These are phyloP conservation scores for Acacia pycnantha DNA, from an alignment of 331 rosid species.

Conservation along the genomic window DNA sequence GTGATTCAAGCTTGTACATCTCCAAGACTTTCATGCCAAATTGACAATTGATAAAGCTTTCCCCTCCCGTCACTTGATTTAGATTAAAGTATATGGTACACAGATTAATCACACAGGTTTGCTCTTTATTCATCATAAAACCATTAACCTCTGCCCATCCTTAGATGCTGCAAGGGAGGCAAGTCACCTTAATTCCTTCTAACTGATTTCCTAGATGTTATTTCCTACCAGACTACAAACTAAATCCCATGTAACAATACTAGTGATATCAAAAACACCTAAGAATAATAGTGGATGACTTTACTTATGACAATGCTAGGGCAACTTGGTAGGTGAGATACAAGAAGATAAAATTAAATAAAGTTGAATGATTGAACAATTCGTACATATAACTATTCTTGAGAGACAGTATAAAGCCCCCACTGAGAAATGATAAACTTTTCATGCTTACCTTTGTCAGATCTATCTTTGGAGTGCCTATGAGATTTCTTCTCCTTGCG, in stretches of 20 bases:
- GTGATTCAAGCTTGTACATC: neutral
- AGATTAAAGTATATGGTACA: neutral
- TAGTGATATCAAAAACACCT: neutral
- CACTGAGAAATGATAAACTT: neutral
- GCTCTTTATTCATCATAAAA: neutral
- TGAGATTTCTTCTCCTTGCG: conserved; percentile 61
- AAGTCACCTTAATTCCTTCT: neutral
- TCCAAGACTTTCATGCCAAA: neutral
- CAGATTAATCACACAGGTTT: neutral
- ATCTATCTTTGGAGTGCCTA: conserved; percentile 46
- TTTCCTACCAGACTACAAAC: neutral
- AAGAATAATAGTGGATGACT: neutral
- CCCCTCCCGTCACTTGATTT: neutral
- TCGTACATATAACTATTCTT: neutral
- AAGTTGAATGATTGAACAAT: neutral
- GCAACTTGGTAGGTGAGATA: neutral
- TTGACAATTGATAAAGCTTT: conserved; percentile 13
- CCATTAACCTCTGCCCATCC: neutral
- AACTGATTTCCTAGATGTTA: neutral
- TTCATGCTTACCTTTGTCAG: conserved; percentile 39
- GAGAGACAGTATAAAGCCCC: conserved; percentile 1
- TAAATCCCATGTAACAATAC: neutral
- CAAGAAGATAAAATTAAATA: neutral
- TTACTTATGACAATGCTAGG: neutral
- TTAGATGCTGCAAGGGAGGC: neutral